Base-by-base conservation (phyloP, 768 basidiomycete species). In the Phanerodontia chrysosporium region DNA sequence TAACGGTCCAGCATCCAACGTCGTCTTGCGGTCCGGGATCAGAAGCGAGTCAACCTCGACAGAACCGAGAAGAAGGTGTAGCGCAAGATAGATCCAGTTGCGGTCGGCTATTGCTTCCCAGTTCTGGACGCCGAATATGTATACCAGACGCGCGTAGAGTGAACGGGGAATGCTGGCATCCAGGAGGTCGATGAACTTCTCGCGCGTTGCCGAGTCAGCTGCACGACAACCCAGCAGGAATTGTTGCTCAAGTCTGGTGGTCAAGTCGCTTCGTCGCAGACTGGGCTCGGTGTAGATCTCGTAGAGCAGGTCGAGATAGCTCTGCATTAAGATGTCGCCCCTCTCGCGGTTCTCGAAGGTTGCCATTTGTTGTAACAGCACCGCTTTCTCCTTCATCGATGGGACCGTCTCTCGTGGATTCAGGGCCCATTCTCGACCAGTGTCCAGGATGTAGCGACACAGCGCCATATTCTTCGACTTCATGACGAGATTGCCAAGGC, bases 381-480 rank as follows among this genome's bases (percentile, higher is more conserved):
- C 87, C 2, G 95, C 89, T 72, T 98, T 98, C 75, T 99, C 97
- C 73, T 97, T 98, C 83, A 91, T 87, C 0, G 90, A 90, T 7
- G 95, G 95, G 69, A 90, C 90, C 1, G 86, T 79, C 58, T 97
- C 93, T 54, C 88, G 89, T 65, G 84, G 85, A 45, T 87, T 84
- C 64, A 96, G 76, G n/a, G 92, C 89, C 95, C 96, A 98, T 25
- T 88, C 87, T 49, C 89, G 82, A 51, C 90, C 83, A 57, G 98
- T 82, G 57, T 94, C 89, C 22, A 99, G 80, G 62, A 97, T 82
- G 67, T 89, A 92, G 14, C 83, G 85, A 69, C 93, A 95, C 2
- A 99, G 81, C 14, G 81, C 72, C 2, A 78, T 64, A 65, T 86
- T 95, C 68, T 90, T 88, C 9, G 95, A 95, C 73, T 96, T 94